Base-by-base conservation (phyloP, 805 yeast species). In the Hanseniaspora lindneri region DNA sequence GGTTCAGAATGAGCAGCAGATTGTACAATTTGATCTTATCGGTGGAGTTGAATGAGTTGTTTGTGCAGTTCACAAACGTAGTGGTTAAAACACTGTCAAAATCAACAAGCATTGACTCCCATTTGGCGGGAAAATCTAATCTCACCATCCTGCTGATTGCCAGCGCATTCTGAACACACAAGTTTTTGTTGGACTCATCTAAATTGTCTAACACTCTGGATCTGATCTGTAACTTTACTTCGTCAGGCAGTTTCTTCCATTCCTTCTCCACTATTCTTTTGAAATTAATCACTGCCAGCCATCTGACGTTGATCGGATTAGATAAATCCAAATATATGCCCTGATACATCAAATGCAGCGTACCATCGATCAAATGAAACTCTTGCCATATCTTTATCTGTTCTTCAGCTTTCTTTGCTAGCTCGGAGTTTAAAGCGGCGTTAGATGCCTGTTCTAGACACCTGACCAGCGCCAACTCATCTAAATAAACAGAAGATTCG, bases 271-370 rank as follows among this genome's bases (percentile, higher is more conserved):
- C 69, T 1, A 94, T 94, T 62, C 89, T 89, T 59, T 92, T 89
- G 63, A 89, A 77, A 54, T 82, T 83, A 36, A 89, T 89, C 1
- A 86, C 72, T 0, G 95, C 87, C 23, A 88, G 66, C 95, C 95
- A 87, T 57, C 97, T 69, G 7, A 77, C 67, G 51, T 82, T 83
- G 27, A 81, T 63, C 0, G 87, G 73, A 16, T 75, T 56, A 0
- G 77, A 70, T 3, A 69, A 59, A 53, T 83, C 80, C 48, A 76
- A 66, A 60, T 84, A 88, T 0, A 77, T 70, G 4, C 75, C 63
- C 60, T 79, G 88, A 16, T 81, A 62, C 13, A 69, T 55, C 44
- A 60, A 70, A 59, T 78, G 80, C 56, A 69, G 80, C 1, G 85
- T 84, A 95, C 94, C 86, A 6, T 57, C 63, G 53, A 78, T 76